Percentiles rank a stretch among this genome's conserved stretches.
Conservation (phyloP, 257 asterid species). For the Salvia miltiorrhiza region DNA sequence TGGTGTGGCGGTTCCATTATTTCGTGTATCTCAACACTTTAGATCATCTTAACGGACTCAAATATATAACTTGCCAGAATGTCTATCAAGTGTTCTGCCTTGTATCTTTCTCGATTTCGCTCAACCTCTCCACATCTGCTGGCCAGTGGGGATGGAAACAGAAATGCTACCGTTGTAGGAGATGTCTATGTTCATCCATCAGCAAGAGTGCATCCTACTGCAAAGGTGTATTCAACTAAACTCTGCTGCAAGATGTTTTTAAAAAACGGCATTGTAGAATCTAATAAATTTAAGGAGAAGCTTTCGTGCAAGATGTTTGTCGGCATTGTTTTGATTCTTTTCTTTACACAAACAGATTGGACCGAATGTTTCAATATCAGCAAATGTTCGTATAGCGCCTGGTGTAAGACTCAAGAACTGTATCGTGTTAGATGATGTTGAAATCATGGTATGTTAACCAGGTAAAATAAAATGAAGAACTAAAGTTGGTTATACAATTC, state of each 20-base stretch:
- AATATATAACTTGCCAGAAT: conserved; percentile 42
- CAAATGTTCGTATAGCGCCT: conserved; percentile 78
- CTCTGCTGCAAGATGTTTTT: background rate
- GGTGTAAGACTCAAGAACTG: conserved; percentile 72
- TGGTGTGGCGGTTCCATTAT: background rate
- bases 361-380: conserved; percentile 77
- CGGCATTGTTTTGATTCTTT: background rate
- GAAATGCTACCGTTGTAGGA: conserved; percentile 38
- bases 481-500: background rate
- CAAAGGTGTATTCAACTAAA: conserved; percentile 50
- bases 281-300: background rate
- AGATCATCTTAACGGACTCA: conserved; percentile 10
- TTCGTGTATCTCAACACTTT: conserved; percentile 1
- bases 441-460: conserved; percentile 53
- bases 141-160: conserved; percentile 47
- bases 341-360: conserved; percentile 54
- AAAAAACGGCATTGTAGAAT: background rate
- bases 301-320: background rate
- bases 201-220: conserved; percentile 82
- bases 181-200: conserved; percentile 74
- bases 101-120: conserved; percentile 51
- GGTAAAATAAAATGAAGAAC: background rate
- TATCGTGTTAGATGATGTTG: conserved; percentile 70
- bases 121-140: conserved; percentile 43
- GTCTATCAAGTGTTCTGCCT: conserved; percentile 58